Percentiles rank a stretch among this genome's conserved stretches.
Conservation (phyloP, 2,329 filamentous ascomycete genomes). For the Cladosporium halotolerans region DNA sequence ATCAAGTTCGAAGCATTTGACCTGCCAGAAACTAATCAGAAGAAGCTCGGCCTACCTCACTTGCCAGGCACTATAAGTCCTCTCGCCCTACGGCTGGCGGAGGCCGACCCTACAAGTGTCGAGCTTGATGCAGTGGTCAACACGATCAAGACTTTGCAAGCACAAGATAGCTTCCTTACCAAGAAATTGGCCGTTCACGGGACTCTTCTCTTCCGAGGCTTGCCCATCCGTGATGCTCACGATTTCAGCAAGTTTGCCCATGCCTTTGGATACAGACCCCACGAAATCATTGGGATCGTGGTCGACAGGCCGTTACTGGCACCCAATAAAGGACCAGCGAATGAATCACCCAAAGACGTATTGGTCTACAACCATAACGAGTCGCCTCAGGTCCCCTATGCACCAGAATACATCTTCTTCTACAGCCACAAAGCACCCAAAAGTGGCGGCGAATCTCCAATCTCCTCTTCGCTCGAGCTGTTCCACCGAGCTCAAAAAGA, state of each 20-base stretch:
- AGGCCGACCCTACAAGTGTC: conserved; percentile 13
- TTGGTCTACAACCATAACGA: conserved; percentile 49
- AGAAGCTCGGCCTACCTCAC: conserved; percentile 36
- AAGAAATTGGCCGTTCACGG: conserved; percentile 41
- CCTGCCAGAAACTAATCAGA: conserved; percentile 37
- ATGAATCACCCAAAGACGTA: conserved; percentile 44
- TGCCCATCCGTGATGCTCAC: conserved; percentile 40
- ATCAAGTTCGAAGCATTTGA: conserved; percentile 23
- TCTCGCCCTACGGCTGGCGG: conserved; percentile 34
- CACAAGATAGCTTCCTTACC: conserved; percentile 30
- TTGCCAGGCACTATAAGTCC: conserved; percentile 31
- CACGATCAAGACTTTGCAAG: conserved; percentile 35
- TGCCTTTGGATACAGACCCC: conserved; percentile 43
- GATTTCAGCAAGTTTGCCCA: conserved; percentile 47
- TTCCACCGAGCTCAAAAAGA: conserved; percentile 41
- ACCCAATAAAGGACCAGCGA: conserved; percentile 43
- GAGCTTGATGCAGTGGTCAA: conserved; percentile 32
- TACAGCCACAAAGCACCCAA: conserved; percentile 37
- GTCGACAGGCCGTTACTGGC: conserved; percentile 41
- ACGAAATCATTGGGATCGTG: conserved; percentile 48
- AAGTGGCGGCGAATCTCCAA: conserved; percentile 39
- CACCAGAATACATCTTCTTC: conserved; percentile 48
- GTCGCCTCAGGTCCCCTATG: conserved; percentile 46
- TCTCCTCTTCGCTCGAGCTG: conserved; percentile 44
- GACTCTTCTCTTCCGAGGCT: conserved; percentile 41